Base-by-base conservation (phyloP, 441 rosid genomes). In the Metrosideros polymorpha region DNA sequence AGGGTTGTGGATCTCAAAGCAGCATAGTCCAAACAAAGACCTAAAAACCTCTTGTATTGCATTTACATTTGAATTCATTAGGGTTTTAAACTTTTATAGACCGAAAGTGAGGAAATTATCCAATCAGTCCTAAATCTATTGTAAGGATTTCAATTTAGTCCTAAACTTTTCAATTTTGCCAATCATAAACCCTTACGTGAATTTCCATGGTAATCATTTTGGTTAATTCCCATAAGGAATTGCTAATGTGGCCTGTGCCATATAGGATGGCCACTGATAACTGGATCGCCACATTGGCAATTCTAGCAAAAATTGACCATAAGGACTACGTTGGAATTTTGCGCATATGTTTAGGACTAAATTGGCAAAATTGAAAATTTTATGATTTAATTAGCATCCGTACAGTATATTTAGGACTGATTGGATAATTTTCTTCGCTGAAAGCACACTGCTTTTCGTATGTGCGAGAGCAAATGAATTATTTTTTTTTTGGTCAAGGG, bases 111-210 rank as follows among this genome's bases (percentile, higher is more conserved):
- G 27, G 6, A 66, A 35, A 12, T 18, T 66, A 0, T 19, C 27
- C 19, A 29, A 29, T 4, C 19, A 59, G 7, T 29, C 14, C 19
- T 6, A n/a, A 14, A 59, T 9, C 0, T 29, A 29, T 59, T 32
- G 1, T 59, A 29, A 2, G 2, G 5, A 66, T 66, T 0, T 18
- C 3, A 32, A 32, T 63, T 63, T 8, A 8, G 9, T 35, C 9
- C 12, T 1, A 35, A 35, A 9, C 0, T 4, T 35, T 18, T 2
- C 4, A 63, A 5, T 9, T 66, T 19, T 19, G 1, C 0, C 8
- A 9, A 2, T 22, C 25, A 2, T 7, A 53, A 53, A 53, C 25
- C 22, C 22, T 53, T 22, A 7, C 27, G 12, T 24, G 12, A 53
- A 53, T 19, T 53, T 53, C 15, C 10, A 53, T 22, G 19, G 4